Percentiles rank a stretch among this genome's conserved stretches.
Conservation (phyloP, 139 green algal genomes). For the Coelastrella sp. region DNA sequence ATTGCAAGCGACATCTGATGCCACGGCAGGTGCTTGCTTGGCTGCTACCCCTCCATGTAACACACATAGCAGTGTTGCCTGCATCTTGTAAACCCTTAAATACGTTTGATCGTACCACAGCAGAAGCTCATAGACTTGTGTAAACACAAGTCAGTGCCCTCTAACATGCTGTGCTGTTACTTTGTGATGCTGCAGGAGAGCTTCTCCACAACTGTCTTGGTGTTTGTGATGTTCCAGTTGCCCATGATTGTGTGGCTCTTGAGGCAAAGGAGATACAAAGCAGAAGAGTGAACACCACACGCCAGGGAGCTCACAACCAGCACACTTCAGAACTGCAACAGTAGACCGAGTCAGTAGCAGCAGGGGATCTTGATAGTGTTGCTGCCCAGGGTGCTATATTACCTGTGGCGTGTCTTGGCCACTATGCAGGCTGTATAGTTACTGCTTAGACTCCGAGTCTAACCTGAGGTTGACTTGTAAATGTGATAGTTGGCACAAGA, state of each 20-base stretch:
- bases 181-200: conserved; percentile 23
- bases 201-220: conserved; percentile 2
- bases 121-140: not conserved
- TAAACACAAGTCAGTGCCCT: not conserved
- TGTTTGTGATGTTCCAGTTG: conserved; percentile 49
- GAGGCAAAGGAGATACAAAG: not conserved
- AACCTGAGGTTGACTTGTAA: too few relatives aligned
- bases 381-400: too few relatives aligned
- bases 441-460: too few relatives aligned
- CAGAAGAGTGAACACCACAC: not conserved
- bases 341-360: not conserved
- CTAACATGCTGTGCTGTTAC: not conserved
- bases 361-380: not conserved
- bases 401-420: too few relatives aligned
- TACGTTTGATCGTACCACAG: too few relatives aligned
- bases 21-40: not conserved
- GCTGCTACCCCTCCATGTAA: not conserved
- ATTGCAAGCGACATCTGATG: not conserved
- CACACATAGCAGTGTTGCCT: not conserved
- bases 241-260: conserved; percentile 42
- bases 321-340: too few relatives aligned
- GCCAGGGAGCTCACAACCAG: too few relatives aligned
- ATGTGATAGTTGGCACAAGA: too few relatives aligned
- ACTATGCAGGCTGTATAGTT: too few relatives aligned
- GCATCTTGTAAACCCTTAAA: not conserved